phyloP scores from a whole-genome alignment of 1,284 basidiomycete species.

The Cutaneotrichosporon cutaneum region DNA sequence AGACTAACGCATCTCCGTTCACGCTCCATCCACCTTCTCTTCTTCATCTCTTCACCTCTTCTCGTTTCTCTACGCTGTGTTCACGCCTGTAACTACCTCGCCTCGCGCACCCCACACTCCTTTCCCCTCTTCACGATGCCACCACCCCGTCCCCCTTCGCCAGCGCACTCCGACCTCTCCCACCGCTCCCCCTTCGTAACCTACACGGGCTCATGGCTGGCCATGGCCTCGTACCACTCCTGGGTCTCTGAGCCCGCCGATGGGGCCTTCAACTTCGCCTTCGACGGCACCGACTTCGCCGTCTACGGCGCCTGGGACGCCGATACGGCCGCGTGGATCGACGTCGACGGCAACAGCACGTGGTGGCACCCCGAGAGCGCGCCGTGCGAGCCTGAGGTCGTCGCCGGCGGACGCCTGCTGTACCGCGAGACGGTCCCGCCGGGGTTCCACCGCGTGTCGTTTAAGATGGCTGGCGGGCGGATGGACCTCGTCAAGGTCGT shows the following conservation, averaged over 20 bases:
- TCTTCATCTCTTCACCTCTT: background rate
- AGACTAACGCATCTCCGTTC: no score
- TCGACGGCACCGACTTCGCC: conserved; percentile 9
- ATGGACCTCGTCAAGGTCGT: conserved; percentile 9
- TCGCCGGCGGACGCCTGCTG: background rate
- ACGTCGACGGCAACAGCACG: background rate
- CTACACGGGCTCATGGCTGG: conserved; percentile 6
- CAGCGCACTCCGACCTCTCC: background rate
- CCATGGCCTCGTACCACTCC: background rate
- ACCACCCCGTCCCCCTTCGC: background rate
- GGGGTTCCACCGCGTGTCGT: background rate
- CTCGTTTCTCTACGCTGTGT: background rate
- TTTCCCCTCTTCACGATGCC: background rate
- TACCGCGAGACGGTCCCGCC: background rate
- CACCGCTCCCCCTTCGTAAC: conserved; percentile 7
- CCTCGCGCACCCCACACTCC: background rate
- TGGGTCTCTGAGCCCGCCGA: background rate
- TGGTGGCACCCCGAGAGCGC: background rate
- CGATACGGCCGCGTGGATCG: background rate
- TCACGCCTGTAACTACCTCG: background rate
- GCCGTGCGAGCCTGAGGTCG: background rate
- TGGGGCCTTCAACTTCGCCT: background rate
- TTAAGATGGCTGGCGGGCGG: background rate
- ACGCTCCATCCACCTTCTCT: no score
- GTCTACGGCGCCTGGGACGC: conserved; percentile 3